A percentile compares a stretch with the other conserved stretches of the same genome.
Conservation (phyloP, 2,329 filamentous ascomycete species). For the Phialophora macrospora region DNA sequence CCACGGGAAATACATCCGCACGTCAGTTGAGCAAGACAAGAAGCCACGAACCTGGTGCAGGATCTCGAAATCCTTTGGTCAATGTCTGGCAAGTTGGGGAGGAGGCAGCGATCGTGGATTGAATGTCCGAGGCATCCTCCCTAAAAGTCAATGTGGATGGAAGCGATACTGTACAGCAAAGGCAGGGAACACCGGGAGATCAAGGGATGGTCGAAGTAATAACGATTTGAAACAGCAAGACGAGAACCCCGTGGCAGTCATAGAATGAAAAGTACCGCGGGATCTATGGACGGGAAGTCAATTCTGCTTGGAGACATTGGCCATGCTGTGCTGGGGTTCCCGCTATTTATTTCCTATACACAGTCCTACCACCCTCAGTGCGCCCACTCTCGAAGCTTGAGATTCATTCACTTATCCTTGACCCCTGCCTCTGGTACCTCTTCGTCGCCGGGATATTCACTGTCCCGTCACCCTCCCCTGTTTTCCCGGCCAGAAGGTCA, state of each 20-base stretch:
- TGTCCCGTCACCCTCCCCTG: slow-evolving; percentile 3
- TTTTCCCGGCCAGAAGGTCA: not conserved
- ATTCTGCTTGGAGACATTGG: not conserved
- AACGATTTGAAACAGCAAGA: not conserved
- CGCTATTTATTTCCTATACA: not conserved
- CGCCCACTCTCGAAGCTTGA: not conserved
- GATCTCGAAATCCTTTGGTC: not conserved
- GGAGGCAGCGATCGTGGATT: not conserved
- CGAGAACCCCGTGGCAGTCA: not conserved
- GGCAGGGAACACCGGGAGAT: not conserved
- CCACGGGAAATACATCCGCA: not conserved
- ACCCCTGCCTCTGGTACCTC: not conserved
- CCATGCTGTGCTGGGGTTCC: not conserved
- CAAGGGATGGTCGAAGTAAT: not conserved
- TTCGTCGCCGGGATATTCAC: not conserved
- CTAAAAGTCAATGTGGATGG: not conserved
- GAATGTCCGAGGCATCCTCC: not conserved
- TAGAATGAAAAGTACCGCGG: not conserved
- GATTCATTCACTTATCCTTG: not conserved
- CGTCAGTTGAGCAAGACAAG: not conserved
- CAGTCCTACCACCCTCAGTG: not conserved
- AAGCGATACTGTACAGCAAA: not conserved
- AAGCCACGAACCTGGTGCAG: not conserved
- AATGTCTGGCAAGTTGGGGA: not conserved
- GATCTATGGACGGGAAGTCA: not conserved